Percentiles rank a stretch among this genome's conserved stretches.
Conservation (phyloP, 306 rosid genomes). For the Lathyrus tuberosus region DNA sequence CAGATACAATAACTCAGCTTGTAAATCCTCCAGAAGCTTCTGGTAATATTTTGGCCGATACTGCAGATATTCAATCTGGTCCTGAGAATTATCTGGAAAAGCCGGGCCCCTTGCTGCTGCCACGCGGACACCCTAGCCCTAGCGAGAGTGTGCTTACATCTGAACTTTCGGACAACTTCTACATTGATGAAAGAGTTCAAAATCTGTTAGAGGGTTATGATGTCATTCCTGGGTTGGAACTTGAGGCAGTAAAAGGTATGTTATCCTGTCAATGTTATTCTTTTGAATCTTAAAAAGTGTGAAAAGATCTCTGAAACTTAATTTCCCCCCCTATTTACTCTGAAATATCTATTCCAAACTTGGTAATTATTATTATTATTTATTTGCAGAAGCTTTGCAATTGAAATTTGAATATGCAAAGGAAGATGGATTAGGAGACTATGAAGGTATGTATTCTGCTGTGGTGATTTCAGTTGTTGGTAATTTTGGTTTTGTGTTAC, state of each 20-base stretch:
- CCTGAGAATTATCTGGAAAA: conserved; percentile 46
- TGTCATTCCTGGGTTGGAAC: conserved; percentile 87
- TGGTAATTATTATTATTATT: conserved; percentile 33
- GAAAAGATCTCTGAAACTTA: conserved; percentile 2
- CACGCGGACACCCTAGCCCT: conserved; percentile 43
- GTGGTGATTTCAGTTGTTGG: conserved; percentile 6
- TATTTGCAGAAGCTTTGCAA: conserved; percentile 81
- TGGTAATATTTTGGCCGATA: conserved; percentile 81
- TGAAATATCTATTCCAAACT: conserved; percentile 29
- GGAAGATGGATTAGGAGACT: conserved; percentile 58
- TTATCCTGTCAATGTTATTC: conserved; percentile 29
- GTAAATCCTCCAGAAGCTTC: conserved; percentile 98
- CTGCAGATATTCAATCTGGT: conserved; percentile 60
- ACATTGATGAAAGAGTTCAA: conserved; percentile 82
- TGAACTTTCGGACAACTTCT: conserved; percentile 62
- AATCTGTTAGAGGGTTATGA: conserved; percentile 70
- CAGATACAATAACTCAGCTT: conserved; percentile 75
- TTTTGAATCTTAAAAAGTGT: conserved; percentile 19
- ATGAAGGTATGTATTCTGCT: conserved; percentile 57
- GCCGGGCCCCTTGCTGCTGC: conserved; percentile 33
- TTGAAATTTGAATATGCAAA: conserved; percentile 61
- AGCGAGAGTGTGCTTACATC: conserved; percentile 41
- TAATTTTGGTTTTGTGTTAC: conserved; percentile 27
- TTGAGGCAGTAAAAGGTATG: conserved; percentile 78
- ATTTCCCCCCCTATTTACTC: neutral